Base-by-base conservation (phyloP, 306 rosid genomes). In the Inga leiocalycina region DNA sequence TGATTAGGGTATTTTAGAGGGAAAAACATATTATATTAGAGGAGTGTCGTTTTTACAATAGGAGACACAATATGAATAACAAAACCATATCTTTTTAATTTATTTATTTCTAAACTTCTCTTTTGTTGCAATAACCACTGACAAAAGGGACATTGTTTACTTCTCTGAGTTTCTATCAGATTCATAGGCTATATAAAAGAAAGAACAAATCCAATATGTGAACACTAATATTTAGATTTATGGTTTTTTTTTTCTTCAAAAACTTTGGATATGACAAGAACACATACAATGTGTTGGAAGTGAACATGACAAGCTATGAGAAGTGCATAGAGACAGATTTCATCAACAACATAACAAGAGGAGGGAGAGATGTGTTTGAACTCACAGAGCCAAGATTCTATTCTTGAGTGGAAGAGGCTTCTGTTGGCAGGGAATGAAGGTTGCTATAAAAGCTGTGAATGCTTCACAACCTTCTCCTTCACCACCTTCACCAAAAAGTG, bases 361-460 rank as follows among this genome's bases (percentile, higher is more conserved):
- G 93, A 0, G 94, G 87, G 11, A 80, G 92, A 45, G 93, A 92
- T 5, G 98, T 94, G 80, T 88, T 79, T 76, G 59, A 89, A 44
- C 62, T 92, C 10, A 77, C 8, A 3, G 88, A 88, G 81, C 61
- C 51, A 0, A 84, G 79, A 54, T 84, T 87, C 7, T 92, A 91
- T 92, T 92, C 80, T 20, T 91, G 67, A 82, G 89, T 65, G 82
- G 90, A 14, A 84, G 93, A 65, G 95, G 93, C 14, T 80, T 37
- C 85, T 94, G 95, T 86, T 85, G 32, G 73, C 43, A 85, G 1
- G 94, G 97, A 3, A 22, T 92, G 89, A 90, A 86, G 61, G 85
- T 91, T 67, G 83, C 90, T n/a, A 70, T 94, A 24, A 2, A 48
- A 3, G 93, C 88, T 62, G 16, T 34, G 39, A 45, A 82, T 5